Evolutionary conservation across 2,329 filamentous ascomycete genomes (phyloP), one percentile per base, ranked within the genome.

Genomic region (Botrytis pseudocinerea): DNA sequence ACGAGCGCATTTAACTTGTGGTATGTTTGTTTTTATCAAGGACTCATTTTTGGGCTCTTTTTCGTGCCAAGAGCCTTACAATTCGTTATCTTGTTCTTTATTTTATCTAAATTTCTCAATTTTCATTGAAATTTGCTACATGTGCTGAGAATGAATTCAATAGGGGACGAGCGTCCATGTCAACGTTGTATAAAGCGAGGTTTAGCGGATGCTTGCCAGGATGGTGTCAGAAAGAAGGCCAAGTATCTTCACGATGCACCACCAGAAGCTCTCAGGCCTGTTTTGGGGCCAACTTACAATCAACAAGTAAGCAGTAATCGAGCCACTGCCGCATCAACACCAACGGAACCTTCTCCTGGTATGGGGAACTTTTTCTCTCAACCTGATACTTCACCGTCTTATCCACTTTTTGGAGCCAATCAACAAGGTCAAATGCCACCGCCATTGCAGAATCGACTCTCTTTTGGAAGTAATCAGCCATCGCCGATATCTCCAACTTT

Each of bases 221-320:
- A 99, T 81, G 96, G 96, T 71, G 94, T 98, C 69, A 92, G 96
- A 76, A 99, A 99, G 84, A 99, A 98, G 87, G 96, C 96, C 70
- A 99, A 99, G 83, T 99, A 99, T 82, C 92, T 99, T 73, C 95
- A 98, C 80, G 96, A 98, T 86, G 94, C 95, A 40, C 95, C 95
- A 51, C 90, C 94, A 70, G 94, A 97, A 81, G 94, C 94, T 63
- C 86, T 98, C 75, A 89, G 95, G 80, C 93, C 95, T n/a, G 94
- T 96, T 60, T 87, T 96, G 65, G 91, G 91, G 8, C 89, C 91
- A 44, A 90, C 87, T 75, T 92, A 89, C 79, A 93, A 92, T 79
- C 88, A 75, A 83, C 83, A 78, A 87, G 80, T 85, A 82, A 80
- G 83, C 84, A 78, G 83, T 83, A 61, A 54, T 57, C 65, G 54